Conservation (phyloP, 768 basidiomycete genomes). For the Filobasidium wieringae region DNA sequence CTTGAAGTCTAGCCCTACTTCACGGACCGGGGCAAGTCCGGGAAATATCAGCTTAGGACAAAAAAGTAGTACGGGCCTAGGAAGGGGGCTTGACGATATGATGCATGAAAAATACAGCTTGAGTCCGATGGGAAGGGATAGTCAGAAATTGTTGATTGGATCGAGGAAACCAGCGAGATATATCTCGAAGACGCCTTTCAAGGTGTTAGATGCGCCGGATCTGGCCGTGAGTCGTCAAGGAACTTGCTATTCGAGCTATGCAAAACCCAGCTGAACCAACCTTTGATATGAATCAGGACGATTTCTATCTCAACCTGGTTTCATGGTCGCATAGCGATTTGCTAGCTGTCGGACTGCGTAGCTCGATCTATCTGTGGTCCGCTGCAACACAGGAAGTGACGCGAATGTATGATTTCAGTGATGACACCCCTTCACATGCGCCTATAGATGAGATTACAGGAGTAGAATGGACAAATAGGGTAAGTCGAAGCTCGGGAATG, state of each 20-base stretch:
- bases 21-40: conserved; percentile 44
- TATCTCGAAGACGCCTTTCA: conserved; percentile 89
- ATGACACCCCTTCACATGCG: not conserved
- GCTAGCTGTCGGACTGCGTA: conserved; percentile 79
- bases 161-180: conserved; percentile 68
- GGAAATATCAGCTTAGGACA: conserved; percentile 33
- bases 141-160: conserved; percentile 67
- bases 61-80: conserved; percentile 19
- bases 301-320: conserved; percentile 95
- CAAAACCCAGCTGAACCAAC: no score
- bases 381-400: conserved; percentile 85
- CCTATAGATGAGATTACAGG: conserved; percentile 46
- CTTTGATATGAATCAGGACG: no score
- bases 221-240: conserved; percentile 55
- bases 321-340: conserved; percentile 96
- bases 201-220: conserved; percentile 92
- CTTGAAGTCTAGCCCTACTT: conserved; percentile 42
- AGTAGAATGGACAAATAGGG: conserved; percentile 81
- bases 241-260: not conserved
- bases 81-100: conserved; percentile 57
- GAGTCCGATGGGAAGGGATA: conserved; percentile 75
- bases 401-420: conserved; percentile 70
- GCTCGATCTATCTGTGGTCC: conserved; percentile 93
- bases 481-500: conserved; percentile 24
- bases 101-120: conserved; percentile 80